These are phyloP conservation scores for Cystofilobasidium macerans DNA, from an alignment of 768 basidiomycete species.

Conservation along the genomic window DNA sequence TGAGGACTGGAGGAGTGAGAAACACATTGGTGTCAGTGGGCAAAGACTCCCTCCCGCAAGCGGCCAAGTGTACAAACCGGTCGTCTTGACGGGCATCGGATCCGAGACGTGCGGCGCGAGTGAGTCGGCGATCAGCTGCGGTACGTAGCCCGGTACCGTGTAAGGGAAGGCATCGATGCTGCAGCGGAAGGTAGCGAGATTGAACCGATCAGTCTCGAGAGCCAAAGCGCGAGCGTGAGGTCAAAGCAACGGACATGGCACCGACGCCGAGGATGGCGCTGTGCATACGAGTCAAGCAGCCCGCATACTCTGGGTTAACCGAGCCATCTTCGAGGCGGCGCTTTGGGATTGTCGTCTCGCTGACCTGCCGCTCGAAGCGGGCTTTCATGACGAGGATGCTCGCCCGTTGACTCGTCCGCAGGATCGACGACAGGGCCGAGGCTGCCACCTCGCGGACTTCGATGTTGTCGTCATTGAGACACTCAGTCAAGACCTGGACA, in stretches of 20 bases:
- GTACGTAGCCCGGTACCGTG: slow-evolving; percentile 83
- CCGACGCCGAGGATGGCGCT: slow-evolving; percentile 89
- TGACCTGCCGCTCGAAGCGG: slow-evolving; percentile 63
- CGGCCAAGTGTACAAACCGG: slow-evolving; percentile 50
- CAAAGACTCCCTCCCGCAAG: slow-evolving; percentile 37
- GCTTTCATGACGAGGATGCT: slow-evolving; percentile 77
- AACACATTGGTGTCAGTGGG: background rate
- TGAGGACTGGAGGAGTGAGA: slow-evolving; percentile 21
- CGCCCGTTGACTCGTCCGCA: slow-evolving; percentile 80
- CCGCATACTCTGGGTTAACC: slow-evolving; percentile 56
- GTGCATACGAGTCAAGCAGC: slow-evolving; percentile 61
- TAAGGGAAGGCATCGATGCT: slow-evolving; percentile 83
- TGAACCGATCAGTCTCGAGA: background rate
- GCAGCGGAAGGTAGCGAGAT: background rate
- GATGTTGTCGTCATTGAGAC: slow-evolving; percentile 77
- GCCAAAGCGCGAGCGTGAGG: background rate
- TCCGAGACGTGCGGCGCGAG: slow-evolving; percentile 76
- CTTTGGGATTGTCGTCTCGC: slow-evolving; percentile 53
- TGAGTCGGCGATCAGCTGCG: slow-evolving; percentile 54
- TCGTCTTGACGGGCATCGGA: slow-evolving; percentile 80
- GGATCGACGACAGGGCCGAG: slow-evolving; percentile 60
- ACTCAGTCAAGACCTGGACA: slow-evolving; percentile 49
- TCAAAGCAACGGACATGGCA: slow-evolving; percentile 44
- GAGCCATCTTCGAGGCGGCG: slow-evolving; percentile 40
- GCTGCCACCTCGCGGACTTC: slow-evolving; percentile 80